phyloP scores from a whole-genome alignment of 192 early-diverging fungal genomes.

The Gryganskiella cystojenkinii region DNA sequence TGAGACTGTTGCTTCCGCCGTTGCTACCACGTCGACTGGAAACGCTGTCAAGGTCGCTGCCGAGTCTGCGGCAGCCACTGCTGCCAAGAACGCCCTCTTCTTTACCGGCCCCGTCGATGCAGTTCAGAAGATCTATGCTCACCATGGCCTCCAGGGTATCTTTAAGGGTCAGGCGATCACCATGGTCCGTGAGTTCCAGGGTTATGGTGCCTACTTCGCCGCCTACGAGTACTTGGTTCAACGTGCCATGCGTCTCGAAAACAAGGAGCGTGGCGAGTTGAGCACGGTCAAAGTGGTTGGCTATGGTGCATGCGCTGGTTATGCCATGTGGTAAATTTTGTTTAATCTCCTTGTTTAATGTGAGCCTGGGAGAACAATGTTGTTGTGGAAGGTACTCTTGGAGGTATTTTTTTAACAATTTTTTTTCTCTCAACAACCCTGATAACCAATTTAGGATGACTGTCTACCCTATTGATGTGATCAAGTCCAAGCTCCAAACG shows the following conservation, averaged over 20 bases:
- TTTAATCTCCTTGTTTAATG: not conserved
- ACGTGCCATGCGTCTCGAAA: conserved; percentile 73
- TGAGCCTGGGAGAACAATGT: too few relatives aligned
- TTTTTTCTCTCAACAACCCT: too few relatives aligned
- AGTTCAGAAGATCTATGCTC: conserved; percentile 80
- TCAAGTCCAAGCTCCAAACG: conserved; percentile 97
- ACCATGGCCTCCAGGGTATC: conserved; percentile 80
- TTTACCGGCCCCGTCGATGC: conserved; percentile 88
- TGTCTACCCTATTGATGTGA: conserved; percentile 91
- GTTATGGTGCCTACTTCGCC: conserved; percentile 95
- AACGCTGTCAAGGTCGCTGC: conserved; percentile 16
- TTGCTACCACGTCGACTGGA: not conserved
- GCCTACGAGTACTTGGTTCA: conserved; percentile 93
- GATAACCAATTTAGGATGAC: too few relatives aligned
- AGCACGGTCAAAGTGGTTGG: conserved; percentile 79
- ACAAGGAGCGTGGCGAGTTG: conserved; percentile 71
- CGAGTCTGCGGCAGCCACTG: conserved; percentile 1
- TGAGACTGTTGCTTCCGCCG: not conserved
- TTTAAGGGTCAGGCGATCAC: conserved; percentile 95
- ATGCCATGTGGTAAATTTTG: conserved; percentile 72
- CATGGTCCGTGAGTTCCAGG: conserved; percentile 87
- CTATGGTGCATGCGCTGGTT: conserved; percentile 89
- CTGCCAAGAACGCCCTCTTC: conserved; percentile 45
- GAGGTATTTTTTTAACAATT: too few relatives aligned
- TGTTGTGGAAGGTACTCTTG: too few relatives aligned